Percentiles rank a stretch among this genome's conserved stretches.
Conservation (phyloP, 1,139 yeast species). For the Pneumocystis oryctolagi region DNA sequence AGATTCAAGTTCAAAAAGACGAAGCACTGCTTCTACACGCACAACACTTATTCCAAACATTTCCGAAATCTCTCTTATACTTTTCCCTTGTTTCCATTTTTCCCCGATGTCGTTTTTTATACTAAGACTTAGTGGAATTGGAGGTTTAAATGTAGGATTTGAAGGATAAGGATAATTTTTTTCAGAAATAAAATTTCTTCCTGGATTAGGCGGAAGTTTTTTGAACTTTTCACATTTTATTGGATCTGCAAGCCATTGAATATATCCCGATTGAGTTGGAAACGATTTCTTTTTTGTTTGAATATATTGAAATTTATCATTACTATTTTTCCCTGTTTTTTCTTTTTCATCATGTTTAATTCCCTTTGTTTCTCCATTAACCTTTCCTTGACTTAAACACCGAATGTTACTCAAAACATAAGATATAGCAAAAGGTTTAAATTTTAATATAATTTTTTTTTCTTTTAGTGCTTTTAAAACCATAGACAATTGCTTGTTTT, state of each 20-base stretch:
- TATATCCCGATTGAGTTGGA: neutral
- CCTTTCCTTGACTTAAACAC: neutral
- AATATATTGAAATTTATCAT: neutral
- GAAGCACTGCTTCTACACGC: neutral
- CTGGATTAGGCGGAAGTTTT: neutral
- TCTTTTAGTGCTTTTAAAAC: neutral
- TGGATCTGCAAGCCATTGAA: neutral
- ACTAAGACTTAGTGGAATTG: neutral
- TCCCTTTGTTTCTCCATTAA: neutral
- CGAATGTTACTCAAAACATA: neutral
- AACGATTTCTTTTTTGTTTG: neutral
- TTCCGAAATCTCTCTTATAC: neutral
- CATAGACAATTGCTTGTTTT: no score
- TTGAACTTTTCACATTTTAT: neutral
- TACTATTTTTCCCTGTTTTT: neutral
- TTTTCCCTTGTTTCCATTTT: neutral
- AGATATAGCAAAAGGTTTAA: neutral
- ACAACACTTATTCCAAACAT: neutral
- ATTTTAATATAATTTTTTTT: neutral
- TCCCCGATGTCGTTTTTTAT: neutral
- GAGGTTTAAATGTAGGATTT: neutral
- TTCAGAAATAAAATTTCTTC: neutral
- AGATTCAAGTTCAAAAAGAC: neutral
- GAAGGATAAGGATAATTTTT: neutral
- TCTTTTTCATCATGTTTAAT: neutral